Conservation (phyloP, 1,284 basidiomycete species). For the Fomitiporia mediterranea region DNA sequence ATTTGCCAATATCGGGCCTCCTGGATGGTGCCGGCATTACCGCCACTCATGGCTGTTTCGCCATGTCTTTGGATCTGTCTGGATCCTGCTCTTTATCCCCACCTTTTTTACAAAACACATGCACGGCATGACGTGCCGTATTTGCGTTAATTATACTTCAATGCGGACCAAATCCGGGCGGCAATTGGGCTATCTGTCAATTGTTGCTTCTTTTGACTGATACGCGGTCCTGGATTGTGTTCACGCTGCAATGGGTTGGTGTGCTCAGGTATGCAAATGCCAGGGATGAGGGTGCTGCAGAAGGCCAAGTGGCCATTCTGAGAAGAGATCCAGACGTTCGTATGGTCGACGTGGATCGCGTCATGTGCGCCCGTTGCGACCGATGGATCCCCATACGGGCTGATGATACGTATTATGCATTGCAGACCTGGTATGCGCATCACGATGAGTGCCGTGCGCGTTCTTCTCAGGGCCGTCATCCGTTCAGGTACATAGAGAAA, state of each 20-base stretch:
- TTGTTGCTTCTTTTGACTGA: background rate
- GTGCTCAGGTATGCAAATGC: constrained; percentile 4
- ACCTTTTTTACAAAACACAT: background rate
- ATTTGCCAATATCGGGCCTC: background rate
- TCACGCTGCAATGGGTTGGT: background rate
- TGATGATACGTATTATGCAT: background rate
- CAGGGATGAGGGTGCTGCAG: background rate
- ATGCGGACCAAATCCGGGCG: no score
- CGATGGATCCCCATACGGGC: constrained; percentile 4
- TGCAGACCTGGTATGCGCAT: constrained; percentile 3
- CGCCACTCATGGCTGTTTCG: background rate
- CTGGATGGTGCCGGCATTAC: background rate
- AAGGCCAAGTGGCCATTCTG: background rate
- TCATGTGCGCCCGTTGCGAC: constrained; percentile 7
- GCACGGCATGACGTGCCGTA: background rate
- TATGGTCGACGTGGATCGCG: constrained; percentile 7
- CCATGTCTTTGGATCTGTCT: background rate
- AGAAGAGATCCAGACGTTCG: background rate
- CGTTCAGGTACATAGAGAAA: background rate
- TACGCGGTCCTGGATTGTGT: background rate
- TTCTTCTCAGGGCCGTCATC: background rate
- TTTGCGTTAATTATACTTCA: background rate
- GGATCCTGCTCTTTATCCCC: background rate
- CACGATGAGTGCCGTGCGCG: background rate
- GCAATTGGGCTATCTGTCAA: no score